Percentiles rank a stretch among this genome's conserved stretches.
Conservation (phyloP, 192 early-diverging fungal species). For the Coemansia sp. region DNA sequence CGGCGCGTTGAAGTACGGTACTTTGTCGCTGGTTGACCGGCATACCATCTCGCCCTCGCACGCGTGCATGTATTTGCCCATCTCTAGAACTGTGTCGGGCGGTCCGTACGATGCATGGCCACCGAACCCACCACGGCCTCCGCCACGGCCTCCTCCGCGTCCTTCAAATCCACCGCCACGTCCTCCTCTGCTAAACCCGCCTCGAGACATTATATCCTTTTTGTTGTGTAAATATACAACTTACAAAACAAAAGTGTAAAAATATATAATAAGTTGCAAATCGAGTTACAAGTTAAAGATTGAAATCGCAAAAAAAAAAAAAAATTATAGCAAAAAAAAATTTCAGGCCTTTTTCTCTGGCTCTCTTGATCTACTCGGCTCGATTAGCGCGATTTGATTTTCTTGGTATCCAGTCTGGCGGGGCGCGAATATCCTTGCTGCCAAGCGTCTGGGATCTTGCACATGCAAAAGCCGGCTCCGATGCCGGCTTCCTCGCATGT, state of each 20-base stretch:
- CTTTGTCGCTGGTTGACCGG: conserved; percentile 80
- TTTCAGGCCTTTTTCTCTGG: neutral
- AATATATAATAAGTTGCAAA: neutral
- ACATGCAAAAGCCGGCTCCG: conserved; percentile 39
- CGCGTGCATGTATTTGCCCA: conserved; percentile 88
- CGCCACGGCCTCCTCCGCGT: conserved; percentile 26
- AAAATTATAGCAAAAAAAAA: conserved; percentile 4
- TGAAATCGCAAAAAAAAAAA: neutral
- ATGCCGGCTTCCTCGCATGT: conserved; percentile 40
- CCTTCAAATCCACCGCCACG: conserved; percentile 31
- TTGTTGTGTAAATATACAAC: conserved; percentile 9
- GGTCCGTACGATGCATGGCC: conserved; percentile 61
- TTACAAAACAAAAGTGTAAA: neutral
- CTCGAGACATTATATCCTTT: conserved; percentile 37
- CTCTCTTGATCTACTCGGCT: neutral
- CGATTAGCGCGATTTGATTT: neutral
- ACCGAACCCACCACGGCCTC: conserved; percentile 45
- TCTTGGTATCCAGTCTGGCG: neutral
- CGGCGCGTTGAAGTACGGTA: conserved; percentile 99
- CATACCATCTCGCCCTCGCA: conserved; percentile 99
- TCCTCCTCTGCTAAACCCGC: conserved; percentile 39
- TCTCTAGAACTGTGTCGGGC: conserved; percentile 73
- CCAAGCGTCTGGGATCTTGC: conserved; percentile 6
- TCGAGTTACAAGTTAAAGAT: neutral
- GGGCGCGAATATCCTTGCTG: neutral